Conservation (phyloP, 805 yeast species). For the Wickerhamomyces strasburgensis region DNA sequence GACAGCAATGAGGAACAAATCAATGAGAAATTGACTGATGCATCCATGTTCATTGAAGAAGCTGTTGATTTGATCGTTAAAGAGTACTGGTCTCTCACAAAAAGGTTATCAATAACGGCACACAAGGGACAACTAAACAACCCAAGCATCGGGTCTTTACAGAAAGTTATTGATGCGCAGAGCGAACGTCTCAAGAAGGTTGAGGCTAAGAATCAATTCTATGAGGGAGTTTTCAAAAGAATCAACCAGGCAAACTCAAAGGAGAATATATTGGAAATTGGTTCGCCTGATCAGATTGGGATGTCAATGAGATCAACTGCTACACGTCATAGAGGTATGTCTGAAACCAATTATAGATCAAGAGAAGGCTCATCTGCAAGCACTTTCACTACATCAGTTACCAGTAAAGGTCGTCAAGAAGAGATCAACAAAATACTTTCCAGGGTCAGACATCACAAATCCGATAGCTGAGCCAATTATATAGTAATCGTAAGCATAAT, state of each 20-base stretch:
- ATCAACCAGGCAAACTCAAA: neutral
- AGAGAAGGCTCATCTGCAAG: neutral
- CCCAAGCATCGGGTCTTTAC: slow-evolving; percentile 8
- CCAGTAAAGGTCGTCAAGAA: slow-evolving; percentile 2
- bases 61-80: slow-evolving; percentile 13
- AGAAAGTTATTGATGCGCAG: slow-evolving; percentile 11
- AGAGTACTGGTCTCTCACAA: slow-evolving; percentile 13
- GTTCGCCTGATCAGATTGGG: too few relatives aligned
- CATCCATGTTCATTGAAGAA: slow-evolving; percentile 14
- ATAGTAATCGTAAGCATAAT: neutral
- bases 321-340: neutral
- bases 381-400: neutral
- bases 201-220: slow-evolving; percentile 5
- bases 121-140: slow-evolving; percentile 7
- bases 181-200: slow-evolving; percentile 4
- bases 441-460: too few relatives aligned
- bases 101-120: slow-evolving; percentile 4
- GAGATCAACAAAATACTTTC: slow-evolving; percentile 7
- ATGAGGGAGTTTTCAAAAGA: slow-evolving; percentile 9
- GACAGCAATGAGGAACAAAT: slow-evolving; percentile 5
- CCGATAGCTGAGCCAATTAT: neutral
- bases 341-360: neutral
- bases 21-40: slow-evolving; percentile 9
- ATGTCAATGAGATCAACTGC: too few relatives aligned
- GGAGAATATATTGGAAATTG: neutral